Evolutionary conservation across 2,329 filamentous ascomycete species (phyloP).

Genomic region (Paecilomyces sp.): DNA sequence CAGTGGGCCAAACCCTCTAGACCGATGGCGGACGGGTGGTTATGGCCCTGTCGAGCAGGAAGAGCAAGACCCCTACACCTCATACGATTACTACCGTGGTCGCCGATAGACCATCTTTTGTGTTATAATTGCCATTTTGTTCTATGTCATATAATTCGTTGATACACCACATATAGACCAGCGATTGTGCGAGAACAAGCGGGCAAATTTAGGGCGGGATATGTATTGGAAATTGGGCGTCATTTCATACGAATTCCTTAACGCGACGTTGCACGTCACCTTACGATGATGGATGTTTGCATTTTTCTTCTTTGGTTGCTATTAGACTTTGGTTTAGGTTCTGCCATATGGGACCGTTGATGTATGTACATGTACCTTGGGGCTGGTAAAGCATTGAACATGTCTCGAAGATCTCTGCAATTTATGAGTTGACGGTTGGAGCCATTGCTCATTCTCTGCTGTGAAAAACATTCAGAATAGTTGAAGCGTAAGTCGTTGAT

Average conservation of each 20-base stretch:
- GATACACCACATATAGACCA: not conserved
- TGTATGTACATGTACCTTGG: not conserved
- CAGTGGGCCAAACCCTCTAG: slow-evolving; percentile 14
- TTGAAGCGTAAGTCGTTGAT: not conserved
- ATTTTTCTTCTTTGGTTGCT: not conserved
- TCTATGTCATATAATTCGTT: not conserved
- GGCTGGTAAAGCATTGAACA: not conserved
- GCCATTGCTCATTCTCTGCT: not conserved
- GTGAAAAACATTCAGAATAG: not conserved
- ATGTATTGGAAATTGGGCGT: not conserved
- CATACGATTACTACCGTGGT: slow-evolving; percentile 28
- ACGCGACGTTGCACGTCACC: not conserved
- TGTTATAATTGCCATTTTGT: not conserved
- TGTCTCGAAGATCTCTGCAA: not conserved
- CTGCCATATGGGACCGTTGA: not conserved
- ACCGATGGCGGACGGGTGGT: slow-evolving; percentile 28
- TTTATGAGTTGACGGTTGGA: not conserved
- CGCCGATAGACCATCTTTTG: slow-evolving; percentile 3
- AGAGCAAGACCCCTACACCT: slow-evolving; percentile 20
- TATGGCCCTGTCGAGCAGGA: slow-evolving; percentile 30
- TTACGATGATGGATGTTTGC: not conserved
- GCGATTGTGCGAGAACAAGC: not conserved
- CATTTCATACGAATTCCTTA: not conserved
- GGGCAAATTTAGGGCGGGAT: not conserved
- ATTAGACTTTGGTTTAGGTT: not conserved